Evolutionary conservation across 208 protist genomes (phyloP).

Genomic region (Acanthamoeba sp.): DNA sequence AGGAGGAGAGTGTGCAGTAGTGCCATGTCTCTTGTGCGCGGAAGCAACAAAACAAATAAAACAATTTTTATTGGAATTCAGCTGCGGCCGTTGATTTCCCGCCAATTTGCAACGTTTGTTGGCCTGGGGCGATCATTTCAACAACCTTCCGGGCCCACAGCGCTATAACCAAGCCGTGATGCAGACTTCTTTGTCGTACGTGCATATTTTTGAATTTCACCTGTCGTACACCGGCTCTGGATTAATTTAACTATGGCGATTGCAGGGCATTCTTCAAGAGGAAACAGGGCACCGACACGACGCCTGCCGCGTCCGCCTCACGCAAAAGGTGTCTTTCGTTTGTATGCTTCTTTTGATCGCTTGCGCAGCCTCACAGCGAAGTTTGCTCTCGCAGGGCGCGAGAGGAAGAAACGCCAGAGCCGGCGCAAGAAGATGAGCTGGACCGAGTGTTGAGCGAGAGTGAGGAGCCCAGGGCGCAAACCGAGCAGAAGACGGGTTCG

Average conservation of each 20-base stretch:
- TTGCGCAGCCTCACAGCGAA: no score
- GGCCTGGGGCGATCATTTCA: no score
- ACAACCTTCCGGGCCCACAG: no score
- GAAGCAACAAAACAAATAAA: no score
- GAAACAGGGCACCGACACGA: not conserved
- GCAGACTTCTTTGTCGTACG: not conserved
- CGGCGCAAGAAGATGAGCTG: not conserved
- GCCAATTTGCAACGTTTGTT: no score
- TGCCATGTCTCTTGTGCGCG: not conserved
- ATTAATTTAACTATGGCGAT: not conserved
- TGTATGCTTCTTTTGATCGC: no score
- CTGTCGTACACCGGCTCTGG: not conserved
- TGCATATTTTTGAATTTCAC: not conserved
- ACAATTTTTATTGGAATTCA: no score
- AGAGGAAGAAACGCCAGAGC: not conserved
- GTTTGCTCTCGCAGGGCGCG: not conserved
- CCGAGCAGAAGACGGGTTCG: not conserved
- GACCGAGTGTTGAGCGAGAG: not conserved
- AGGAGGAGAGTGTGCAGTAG: slow-evolving; percentile 23
- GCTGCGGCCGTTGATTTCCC: no score
- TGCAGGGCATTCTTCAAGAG: slow-evolving; percentile 30
- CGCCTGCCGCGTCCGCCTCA: not conserved
- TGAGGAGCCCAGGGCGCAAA: not conserved
- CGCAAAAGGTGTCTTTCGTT: not conserved
- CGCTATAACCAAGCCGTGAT: no score